These are phyloP conservation scores for Eucalyptus coolabah DNA, from an alignment of 345 rosid species.

Conservation along the genomic window DNA sequence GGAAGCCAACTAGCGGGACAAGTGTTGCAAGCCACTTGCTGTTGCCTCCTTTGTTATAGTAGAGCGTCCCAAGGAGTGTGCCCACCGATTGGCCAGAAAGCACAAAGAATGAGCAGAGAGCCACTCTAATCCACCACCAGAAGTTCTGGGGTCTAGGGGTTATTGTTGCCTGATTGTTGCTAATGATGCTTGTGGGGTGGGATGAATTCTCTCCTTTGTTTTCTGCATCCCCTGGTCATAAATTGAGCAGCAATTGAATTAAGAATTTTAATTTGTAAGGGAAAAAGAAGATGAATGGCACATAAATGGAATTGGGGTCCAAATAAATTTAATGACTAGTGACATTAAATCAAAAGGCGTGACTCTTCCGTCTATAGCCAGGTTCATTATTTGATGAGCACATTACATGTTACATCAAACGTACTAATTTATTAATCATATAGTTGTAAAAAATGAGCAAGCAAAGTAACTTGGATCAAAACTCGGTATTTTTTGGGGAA, in stretches of 20 bases:
- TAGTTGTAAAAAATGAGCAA: neutral
- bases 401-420: neutral
- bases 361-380: neutral
- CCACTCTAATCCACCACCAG: neutral
- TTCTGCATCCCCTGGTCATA: neutral
- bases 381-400: too few relatives aligned
- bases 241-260: too few relatives aligned
- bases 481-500: neutral
- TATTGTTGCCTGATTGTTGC: neutral
- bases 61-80: constrained; percentile 14
- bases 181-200: neutral
- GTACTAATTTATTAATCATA: neutral
- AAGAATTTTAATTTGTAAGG: too few relatives aligned
- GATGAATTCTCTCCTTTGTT: neutral
- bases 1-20: constrained; percentile 17
- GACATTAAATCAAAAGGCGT: neutral
- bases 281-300: neutral
- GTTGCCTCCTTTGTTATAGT: constrained; percentile 24
- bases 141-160: neutral
- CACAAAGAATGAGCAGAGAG: neutral
- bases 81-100: constrained; percentile 19
- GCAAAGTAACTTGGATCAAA: neutral
- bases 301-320: neutral
- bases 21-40: constrained; percentile 26
- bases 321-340: too few relatives aligned